Base-by-base conservation (phyloP, 306 rosid genomes). In the Prosopis cineraria region DNA sequence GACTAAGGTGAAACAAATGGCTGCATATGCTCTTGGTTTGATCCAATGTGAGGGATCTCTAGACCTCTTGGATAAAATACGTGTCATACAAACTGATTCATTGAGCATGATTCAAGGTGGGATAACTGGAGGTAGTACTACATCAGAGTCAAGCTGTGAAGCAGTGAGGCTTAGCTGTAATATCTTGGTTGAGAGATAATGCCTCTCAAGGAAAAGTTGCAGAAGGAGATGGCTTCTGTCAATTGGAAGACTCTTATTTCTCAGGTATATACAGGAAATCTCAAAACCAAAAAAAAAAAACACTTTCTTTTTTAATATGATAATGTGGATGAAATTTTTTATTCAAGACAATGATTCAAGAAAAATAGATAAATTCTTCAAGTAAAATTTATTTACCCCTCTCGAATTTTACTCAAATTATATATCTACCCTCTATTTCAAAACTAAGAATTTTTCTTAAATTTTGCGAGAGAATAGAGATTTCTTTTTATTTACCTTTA, bases 1-100 rank as follows among this genome's bases (percentile, higher is more conserved):
- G 98, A 95, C 98, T 29, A 95, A 95, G 91, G 98, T 82, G 4
- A 91, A 90, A 77, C 98, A 95, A 85, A 88, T 86, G 92, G 86
- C 89, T 48, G 97, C 98, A 59, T 95, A 74, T 82, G 85, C 87
- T 69, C 98, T 95, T 33, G 63, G 88, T 62, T 73, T 80, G 66
- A 79, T 95, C 73, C 81, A 81, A 63, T 91, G 97, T 68, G 82
- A 83, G 44, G 93, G 83, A 83, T 81, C 55, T 29, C 74, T 43
- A 20, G 79, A 78, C 29, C 83, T 94, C 72, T 79, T 88, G 79
- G 89, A 89, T 30, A 92, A 88, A 80, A 78, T 92, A n/a, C 86
- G 98, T 22, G 95, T 92, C 56, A 77, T 92, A 74, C 98, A 91
- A 80, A 75, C 98, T 7, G 98, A 92, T 80, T 79, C 88, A 6